These are phyloP conservation scores for Thinopyrum obtusiflorum DNA, from an alignment of 202 grass and related monocot genomes.

Conservation along the genomic window DNA sequence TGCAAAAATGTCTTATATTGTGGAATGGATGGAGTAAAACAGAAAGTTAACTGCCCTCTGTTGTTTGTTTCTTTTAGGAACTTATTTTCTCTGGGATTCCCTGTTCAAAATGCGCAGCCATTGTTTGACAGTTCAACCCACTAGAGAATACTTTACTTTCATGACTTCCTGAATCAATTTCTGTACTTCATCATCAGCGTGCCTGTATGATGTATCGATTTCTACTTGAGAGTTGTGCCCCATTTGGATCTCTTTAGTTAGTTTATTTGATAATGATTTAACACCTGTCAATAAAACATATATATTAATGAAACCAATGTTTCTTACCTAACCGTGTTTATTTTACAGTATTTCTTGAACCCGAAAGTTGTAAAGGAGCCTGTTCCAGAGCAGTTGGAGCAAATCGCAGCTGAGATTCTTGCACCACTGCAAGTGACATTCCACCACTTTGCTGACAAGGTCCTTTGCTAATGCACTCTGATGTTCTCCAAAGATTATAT, in stretches of 20 bases:
- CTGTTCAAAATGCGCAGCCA: not conserved
- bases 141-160: not conserved
- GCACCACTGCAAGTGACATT: constrained; percentile 76
- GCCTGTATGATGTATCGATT: not conserved
- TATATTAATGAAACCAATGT: not conserved
- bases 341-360: constrained; percentile 86
- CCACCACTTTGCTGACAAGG: constrained; percentile 76
- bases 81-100: not conserved
- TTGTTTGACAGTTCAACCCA: not conserved
- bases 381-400: constrained; percentile 76
- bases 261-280: constrained; percentile 15
- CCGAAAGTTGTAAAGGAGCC: constrained; percentile 78
- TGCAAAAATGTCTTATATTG: too few relatives aligned
- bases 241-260: not conserved
- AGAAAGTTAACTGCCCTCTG: not conserved
- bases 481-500: constrained; percentile 13
- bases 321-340: constrained; percentile 27
- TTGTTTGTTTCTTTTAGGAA: not conserved
- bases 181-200: not conserved
- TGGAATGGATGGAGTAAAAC: not conserved
- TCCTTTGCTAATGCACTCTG: constrained; percentile 26
- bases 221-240: constrained; percentile 11
- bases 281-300: not conserved
- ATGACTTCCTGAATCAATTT: not conserved
- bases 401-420: constrained; percentile 79